phyloP scores from a whole-genome alignment of 2,329 filamentous ascomycete genomes.

The Hypoxylon sp. region DNA sequence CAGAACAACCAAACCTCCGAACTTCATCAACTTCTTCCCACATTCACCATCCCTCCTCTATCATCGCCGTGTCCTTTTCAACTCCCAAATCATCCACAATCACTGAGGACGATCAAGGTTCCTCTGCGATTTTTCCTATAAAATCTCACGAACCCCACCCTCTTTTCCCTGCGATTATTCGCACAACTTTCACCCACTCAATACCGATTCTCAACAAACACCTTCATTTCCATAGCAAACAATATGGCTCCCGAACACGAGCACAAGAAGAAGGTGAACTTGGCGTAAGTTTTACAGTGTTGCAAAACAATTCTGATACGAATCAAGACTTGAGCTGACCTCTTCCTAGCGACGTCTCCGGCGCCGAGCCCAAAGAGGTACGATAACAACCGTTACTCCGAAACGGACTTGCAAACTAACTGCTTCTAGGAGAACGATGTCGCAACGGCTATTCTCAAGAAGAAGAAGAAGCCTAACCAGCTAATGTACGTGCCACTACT shows the following conservation, averaged over 20 bases:
- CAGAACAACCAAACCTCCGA: constrained; percentile 44
- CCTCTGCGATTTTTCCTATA: constrained; percentile 28
- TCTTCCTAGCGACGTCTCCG: constrained; percentile 82
- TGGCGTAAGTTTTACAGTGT: constrained; percentile 73
- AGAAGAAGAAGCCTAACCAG: constrained; percentile 99
- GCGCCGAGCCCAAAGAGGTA: constrained; percentile 88
- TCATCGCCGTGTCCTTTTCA: constrained; percentile 27
- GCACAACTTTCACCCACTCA: constrained; percentile 22
- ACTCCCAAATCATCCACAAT: constrained; percentile 20
- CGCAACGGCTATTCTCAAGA: constrained; percentile 97
- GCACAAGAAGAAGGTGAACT: constrained; percentile 86
- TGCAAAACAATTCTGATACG: constrained; percentile 1
- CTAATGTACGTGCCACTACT: constrained; percentile 76
- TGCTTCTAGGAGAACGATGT: constrained; percentile 83
- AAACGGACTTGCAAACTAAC: constrained; percentile 47
- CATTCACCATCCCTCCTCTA: constrained; percentile 25
- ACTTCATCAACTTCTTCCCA: constrained; percentile 35
- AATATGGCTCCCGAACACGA: constrained; percentile 82
- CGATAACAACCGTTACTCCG: constrained; percentile 55
- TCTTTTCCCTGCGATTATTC: constrained; percentile 21
- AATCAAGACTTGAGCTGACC: constrained; percentile 56
- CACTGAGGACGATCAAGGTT: constrained; percentile 27
- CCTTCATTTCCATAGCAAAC: constrained; percentile 51
- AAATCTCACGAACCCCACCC: constrained; percentile 9
- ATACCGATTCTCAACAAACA: constrained; percentile 30